Evolutionary conservation across 306 rosid genomes (phyloP).

Genomic region (Delonix regia): DNA sequence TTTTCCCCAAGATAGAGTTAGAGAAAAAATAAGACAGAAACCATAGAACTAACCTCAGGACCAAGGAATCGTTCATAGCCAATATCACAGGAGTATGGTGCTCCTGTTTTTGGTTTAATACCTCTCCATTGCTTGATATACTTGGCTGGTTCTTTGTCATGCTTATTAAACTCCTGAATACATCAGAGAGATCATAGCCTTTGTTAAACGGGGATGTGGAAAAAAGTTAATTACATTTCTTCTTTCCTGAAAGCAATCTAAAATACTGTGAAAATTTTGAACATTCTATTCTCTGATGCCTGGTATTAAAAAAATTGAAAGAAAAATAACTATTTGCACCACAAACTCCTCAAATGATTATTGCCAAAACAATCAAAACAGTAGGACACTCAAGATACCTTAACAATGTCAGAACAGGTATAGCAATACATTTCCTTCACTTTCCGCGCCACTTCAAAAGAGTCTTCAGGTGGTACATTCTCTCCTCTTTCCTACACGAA

Average conservation of each 20-base stretch:
- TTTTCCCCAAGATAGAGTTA: not conserved
- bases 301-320: slow-evolving; percentile 22
- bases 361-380: slow-evolving; percentile 19
- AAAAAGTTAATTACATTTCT: slow-evolving; percentile 26
- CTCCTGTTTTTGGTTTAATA: slow-evolving; percentile 97
- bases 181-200: slow-evolving; percentile 37
- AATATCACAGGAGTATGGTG: slow-evolving; percentile 96
- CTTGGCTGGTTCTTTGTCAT: slow-evolving; percentile 93
- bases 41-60: slow-evolving; percentile 77
- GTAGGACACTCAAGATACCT: slow-evolving; percentile 55
- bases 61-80: slow-evolving; percentile 99
- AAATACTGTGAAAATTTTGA: slow-evolving; percentile 8
- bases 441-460: slow-evolving; percentile 97
- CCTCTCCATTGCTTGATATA: slow-evolving; percentile 96
- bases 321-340: slow-evolving; percentile 11
- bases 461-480: slow-evolving; percentile 94
- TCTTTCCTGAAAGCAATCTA: not conserved
- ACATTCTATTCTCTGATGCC: slow-evolving; percentile 23
- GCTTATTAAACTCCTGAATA: slow-evolving; percentile 90
- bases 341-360: slow-evolving; percentile 27
- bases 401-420: slow-evolving; percentile 96
- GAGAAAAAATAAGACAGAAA: slow-evolving; percentile 25
- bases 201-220: slow-evolving; percentile 31
- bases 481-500: slow-evolving; percentile 97
- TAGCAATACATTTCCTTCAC: slow-evolving; percentile 97